Evolutionary conservation across 2,329 filamentous ascomycete genomes (phyloP), one percentile per base, ranked within the genome.

Genomic region (Niveomyces coronatus): DNA sequence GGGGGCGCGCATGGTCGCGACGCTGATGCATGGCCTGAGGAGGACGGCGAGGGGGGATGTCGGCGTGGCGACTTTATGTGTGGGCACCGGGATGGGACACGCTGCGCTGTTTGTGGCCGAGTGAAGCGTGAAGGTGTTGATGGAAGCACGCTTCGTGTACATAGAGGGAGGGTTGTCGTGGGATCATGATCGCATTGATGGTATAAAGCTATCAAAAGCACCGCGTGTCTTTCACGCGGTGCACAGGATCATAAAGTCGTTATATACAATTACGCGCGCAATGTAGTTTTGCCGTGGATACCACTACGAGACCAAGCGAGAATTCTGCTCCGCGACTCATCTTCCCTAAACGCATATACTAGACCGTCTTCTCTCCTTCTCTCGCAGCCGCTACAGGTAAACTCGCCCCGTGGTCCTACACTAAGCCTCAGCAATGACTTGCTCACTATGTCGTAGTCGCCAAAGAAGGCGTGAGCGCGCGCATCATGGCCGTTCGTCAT

Each of bases 21-120:
- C 84, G 35, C 58, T 89, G 48, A 49, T 70, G 50, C 74, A 66
- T 55, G 94, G 64, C 56, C 74, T 60, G 70, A 82, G 65, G 53
- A 84, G 76, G 64, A 26, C 18, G 7, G 76, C 60, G 61, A 84
- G 77, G 1, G 70, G 82, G 42, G 71, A 89, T 58, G 66, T 94
- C 33, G 87, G 88, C 48, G 85, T 94, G 31, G 75, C 94, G 40
- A 91, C 82, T 53, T 94, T 95, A 85, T 95, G 88, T 58, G 76
- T 87, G 42, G 82, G 82, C 13, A 86, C 82, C 0, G 81, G 81
- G n/a, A 85, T 85, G 79, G 80, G 80, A 13, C 82, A 84, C 74
- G 78, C 77, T 3, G 75, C 73, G 18, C 56, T 81, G 58, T 79
- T 82, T 59, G 74, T 80, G 35, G 63, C 73, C 48, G 78, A 82